These are phyloP conservation scores for Allium fistulosum DNA, from an alignment of 106 monocot genomes.

Conservation along the genomic window DNA sequence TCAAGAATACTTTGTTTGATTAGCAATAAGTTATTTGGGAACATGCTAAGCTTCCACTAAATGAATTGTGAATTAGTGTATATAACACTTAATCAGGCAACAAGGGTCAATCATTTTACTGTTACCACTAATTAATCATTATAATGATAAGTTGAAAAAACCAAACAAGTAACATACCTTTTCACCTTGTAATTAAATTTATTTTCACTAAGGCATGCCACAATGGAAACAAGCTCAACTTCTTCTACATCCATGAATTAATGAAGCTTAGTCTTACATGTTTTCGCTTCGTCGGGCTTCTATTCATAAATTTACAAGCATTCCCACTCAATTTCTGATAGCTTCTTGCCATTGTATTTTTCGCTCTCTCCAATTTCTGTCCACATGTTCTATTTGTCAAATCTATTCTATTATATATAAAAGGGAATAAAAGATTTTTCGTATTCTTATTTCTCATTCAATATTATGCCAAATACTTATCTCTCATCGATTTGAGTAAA, in stretches of 20 bases:
- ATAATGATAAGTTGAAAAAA: not conserved
- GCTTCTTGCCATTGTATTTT: conserved; percentile 41
- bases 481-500: no score
- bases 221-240: conserved; percentile 65
- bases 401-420: no score
- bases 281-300: conserved; percentile 72
- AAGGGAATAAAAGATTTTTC: no score
- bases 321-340: conserved; percentile 71
- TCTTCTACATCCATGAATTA: conserved; percentile 65
- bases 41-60: not conserved
- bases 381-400: conserved; percentile 56
- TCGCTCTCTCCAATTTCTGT: conserved; percentile 80
- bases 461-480: no score
- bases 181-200: conserved; percentile 47
- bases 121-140: not conserved
- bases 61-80: not conserved
- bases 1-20: no score
- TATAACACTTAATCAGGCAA: not conserved
- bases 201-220: conserved; percentile 72
- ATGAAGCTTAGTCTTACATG: conserved; percentile 45
- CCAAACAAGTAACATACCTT: not conserved
- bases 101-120: not conserved
- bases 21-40: no score
- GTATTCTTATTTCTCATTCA: no score
- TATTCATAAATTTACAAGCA: conserved; percentile 64